Conservation (phyloP, 208 protist genomes). For the Porcisia deanei region DNA sequence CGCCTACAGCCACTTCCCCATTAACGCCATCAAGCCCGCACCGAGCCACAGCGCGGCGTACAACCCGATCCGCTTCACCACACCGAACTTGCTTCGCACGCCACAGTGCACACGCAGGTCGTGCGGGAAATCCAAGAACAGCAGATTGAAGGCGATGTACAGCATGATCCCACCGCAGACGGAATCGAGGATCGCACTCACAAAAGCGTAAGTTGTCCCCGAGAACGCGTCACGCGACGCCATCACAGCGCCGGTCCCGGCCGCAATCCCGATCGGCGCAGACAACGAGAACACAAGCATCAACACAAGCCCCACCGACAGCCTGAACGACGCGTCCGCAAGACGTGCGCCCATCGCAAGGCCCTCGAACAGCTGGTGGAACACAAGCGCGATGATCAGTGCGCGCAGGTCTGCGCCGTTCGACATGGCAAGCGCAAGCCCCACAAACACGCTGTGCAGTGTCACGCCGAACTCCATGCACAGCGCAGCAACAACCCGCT, state of each 20-base stretch:
- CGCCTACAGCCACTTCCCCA: constrained; percentile 45
- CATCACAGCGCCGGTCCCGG: constrained; percentile 30
- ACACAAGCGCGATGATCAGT: constrained; percentile 57
- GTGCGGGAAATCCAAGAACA: constrained; percentile 60
- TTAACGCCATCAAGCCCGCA: constrained; percentile 42
- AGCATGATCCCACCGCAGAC: constrained; percentile 75
- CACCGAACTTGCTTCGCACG: constrained; percentile 1
- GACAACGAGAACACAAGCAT: constrained; percentile 51
- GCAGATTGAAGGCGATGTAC: constrained; percentile 65
- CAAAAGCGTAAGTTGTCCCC: constrained; percentile 31
- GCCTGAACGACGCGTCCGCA: constrained; percentile 46
- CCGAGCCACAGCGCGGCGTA: constrained; percentile 47
- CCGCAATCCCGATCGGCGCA: constrained; percentile 46
- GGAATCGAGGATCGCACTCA: constrained; percentile 45
- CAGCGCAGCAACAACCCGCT: constrained; percentile 41
- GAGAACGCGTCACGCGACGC: constrained; percentile 26
- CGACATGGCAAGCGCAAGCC: constrained; percentile 48
- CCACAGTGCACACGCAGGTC: constrained; percentile 41
- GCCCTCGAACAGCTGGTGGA: constrained; percentile 79
- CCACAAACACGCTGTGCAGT: constrained; percentile 72
- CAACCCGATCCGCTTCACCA: constrained; percentile 28
- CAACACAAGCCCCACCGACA: constrained; percentile 39
- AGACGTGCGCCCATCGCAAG: constrained; percentile 58
- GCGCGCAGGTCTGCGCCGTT: constrained; percentile 30
- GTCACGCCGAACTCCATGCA: constrained; percentile 74